Percentiles rank a stretch among this genome's conserved stretches.
Conservation (phyloP, 306 rosid genomes). For the Lathyrus tuberosus region DNA sequence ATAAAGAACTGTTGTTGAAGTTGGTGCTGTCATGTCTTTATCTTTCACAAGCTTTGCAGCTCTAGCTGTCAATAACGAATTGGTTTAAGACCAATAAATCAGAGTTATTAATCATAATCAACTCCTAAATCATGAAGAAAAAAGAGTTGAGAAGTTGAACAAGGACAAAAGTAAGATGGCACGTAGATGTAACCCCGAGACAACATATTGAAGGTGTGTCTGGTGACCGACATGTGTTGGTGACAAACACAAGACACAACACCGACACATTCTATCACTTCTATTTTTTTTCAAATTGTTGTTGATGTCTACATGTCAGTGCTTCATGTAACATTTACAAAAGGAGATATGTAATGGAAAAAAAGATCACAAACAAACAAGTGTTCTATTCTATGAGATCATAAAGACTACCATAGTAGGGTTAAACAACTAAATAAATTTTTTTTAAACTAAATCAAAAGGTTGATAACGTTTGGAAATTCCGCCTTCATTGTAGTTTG, state of each 20-base stretch:
- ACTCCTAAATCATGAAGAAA: background rate
- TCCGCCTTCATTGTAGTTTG: too few relatives aligned
- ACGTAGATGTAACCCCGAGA: background rate
- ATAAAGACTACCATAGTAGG: background rate
- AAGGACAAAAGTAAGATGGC: background rate
- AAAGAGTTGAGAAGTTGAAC: background rate
- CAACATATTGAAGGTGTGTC: background rate
- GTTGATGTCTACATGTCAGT: too few relatives aligned
- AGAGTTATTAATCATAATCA: constrained; percentile 12
- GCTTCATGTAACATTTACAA: background rate
- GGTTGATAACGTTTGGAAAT: background rate
- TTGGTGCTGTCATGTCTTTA: constrained; percentile 78
- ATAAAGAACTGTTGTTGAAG: constrained; percentile 78
- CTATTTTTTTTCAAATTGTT: too few relatives aligned
- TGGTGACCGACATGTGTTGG: background rate
- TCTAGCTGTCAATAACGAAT: constrained; percentile 65
- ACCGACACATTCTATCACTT: too few relatives aligned
- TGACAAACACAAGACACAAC: too few relatives aligned
- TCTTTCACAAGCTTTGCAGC: constrained; percentile 82
- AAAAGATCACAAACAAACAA: background rate
- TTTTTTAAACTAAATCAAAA: background rate
- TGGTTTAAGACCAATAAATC: constrained; percentile 19
- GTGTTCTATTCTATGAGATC: background rate
- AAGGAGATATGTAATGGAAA: background rate
- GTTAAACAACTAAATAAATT: background rate